Base-by-base conservation (phyloP, 78 protist species). In the Tieghemostelium lacteum region DNA sequence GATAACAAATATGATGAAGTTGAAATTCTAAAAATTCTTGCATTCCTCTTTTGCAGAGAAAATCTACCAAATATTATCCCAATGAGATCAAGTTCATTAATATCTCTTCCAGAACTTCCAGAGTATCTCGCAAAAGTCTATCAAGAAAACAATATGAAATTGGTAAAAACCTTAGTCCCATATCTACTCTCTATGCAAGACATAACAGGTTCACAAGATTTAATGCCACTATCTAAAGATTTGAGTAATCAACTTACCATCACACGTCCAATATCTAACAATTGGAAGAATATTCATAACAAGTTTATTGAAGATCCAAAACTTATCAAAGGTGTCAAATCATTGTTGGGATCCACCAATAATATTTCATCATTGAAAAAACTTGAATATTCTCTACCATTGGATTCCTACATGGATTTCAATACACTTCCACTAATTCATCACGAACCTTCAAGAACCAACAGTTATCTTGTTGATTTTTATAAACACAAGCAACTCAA, bases 391-490 rank as follows among this genome's bases (percentile, higher is more conserved):
- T 31, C 12, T 36, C n/a, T n/a, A 10, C 29, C n/a, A 3, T 33
- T 63, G 17, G 37, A 34, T 62, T 45, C 86, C 8, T 45, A 75
- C 40, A n/a, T 75, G 7, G 40, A 45, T 34, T 17, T 36, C 7
- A 49, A 50, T 29, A 36, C 62, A 24, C 37, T 75, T 45, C 86
- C 86, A 45, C 36, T 62, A 40, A 36, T 71, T 42, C 12, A 75
- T 24, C 6, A 45, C 6, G 26, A 75, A 7, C 37, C 52, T 17
- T 20, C 14, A 1, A 16, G 19, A 1, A 24, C 29, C 0, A 75
- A 75, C 26, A 45, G 65, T 3, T 75, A 75, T 28, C 37, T 75
- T 7, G 22, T 75, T 17, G 86, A 75, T 63, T 75, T 75, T 50
- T 63, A 42, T 57, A 60, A 63, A 33, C 86, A 75, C 14, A 19